These are phyloP conservation scores for Nectriaceae sp. DNA, from an alignment of 2,329 filamentous ascomycete species.

Conservation along the genomic window DNA sequence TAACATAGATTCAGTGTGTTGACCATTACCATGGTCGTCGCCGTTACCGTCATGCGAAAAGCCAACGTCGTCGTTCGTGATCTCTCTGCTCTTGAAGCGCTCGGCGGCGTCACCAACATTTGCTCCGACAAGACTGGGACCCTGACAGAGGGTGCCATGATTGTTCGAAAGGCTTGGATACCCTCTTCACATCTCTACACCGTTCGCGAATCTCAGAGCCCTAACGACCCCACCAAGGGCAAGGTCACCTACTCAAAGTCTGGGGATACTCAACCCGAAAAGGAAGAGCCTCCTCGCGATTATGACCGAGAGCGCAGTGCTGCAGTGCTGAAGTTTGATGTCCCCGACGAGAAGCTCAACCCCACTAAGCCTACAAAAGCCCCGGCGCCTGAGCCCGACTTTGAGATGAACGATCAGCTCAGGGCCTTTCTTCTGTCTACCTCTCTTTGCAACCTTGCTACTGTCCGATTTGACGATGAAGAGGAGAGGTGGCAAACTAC, in stretches of 20 bases:
- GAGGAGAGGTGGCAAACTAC: slow-evolving; percentile 64
- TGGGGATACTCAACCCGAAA: slow-evolving; percentile 32
- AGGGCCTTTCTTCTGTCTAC: slow-evolving; percentile 55
- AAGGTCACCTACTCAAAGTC: slow-evolving; percentile 49
- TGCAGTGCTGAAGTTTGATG: slow-evolving; percentile 62
- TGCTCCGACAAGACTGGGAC: slow-evolving; percentile 77
- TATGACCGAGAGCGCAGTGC: slow-evolving; percentile 62
- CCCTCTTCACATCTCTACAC: slow-evolving; percentile 58
- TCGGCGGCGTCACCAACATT: slow-evolving; percentile 72
- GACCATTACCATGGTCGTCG: slow-evolving; percentile 71
- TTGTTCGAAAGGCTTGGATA: slow-evolving; percentile 67
- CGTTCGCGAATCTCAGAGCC: slow-evolving; percentile 62
- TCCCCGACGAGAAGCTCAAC: slow-evolving; percentile 58
- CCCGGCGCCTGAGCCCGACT: slow-evolving; percentile 35
- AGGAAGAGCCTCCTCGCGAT: slow-evolving; percentile 50
- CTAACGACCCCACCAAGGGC: slow-evolving; percentile 62
- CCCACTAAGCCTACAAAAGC: slow-evolving; percentile 28
- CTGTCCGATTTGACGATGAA: slow-evolving; percentile 56
- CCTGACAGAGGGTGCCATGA: slow-evolving; percentile 69
- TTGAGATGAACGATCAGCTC: slow-evolving; percentile 51
- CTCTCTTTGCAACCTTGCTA: slow-evolving; percentile 67
- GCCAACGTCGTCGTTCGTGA: slow-evolving; percentile 67
- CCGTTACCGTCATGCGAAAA: slow-evolving; percentile 65
- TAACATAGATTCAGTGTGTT: slow-evolving; percentile 46
- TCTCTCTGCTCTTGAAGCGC: slow-evolving; percentile 66